Base-by-base conservation (phyloP, 1,284 basidiomycete genomes). In the Ganoderma leucocontextum region DNA sequence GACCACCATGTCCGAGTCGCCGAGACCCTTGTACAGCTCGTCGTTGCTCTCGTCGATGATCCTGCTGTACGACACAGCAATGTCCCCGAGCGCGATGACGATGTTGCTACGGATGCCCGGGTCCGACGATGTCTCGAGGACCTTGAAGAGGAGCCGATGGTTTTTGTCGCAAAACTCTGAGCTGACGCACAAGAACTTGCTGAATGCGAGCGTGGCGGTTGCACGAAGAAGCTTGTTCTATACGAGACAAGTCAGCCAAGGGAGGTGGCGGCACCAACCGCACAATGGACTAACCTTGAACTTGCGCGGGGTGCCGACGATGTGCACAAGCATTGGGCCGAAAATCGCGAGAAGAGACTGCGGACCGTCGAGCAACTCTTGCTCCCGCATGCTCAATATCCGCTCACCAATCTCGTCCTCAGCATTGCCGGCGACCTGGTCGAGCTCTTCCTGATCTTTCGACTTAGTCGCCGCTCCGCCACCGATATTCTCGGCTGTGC, bases 361-460 rank as follows among this genome's bases (percentile, higher is more conserved):
- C 1, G 89, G 84, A 2, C 96, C 95, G 75, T 94, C 96, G 17
- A 99, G 83, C 60, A 99, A 83, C 81, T 99, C 97, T 17, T 87
- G 88, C 81, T 99, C 98, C 38, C 95, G 86, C 65, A 98, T 89
- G 1, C 83, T 87, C 2, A 91, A 90, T 57, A 99, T 94, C 6
- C 93, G 87, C 69, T 99, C 98, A 19, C 96, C 97, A 74, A 99
- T 97, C 77, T 99, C 97, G 79, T 99, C 97, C 79, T 99, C 97
- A 25, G 96, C 97, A 75, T 97, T 98, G 4, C 98, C 97, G 1
- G 95, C 95, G 2, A 99, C 97, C 75, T 98, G 96, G 73, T 99
- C 97, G 0, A 99, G 89, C 77, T 99, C 96, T 75, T 97, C 96
- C 17, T 83, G 87, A 44, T 94, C 91, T 77, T 95, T 95, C 13